Conservation (phyloP, 352 stramenopile genomes). For the Hyaloperonospora arabidopsidis region DNA sequence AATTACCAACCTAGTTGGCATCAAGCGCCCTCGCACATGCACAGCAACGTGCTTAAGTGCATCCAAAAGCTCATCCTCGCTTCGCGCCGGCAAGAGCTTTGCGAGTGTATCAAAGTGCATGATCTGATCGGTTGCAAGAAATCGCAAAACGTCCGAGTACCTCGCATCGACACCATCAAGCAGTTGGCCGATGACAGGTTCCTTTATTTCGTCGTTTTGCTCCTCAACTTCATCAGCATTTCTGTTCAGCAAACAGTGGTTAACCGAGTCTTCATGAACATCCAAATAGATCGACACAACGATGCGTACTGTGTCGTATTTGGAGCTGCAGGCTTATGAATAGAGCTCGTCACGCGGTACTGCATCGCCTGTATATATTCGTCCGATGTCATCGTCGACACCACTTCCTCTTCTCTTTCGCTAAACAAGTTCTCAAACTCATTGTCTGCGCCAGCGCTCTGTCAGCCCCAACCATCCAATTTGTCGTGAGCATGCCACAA, state of each 20-base stretch:
- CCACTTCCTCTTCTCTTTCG: slow-evolving; percentile 68
- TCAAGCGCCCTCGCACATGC: slow-evolving; percentile 34
- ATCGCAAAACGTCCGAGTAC: slow-evolving; percentile 20
- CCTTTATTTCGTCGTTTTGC: slow-evolving; percentile 38
- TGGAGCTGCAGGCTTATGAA: slow-evolving; percentile 18
- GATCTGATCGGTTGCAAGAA: slow-evolving; percentile 28
- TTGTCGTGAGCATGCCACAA: background rate
- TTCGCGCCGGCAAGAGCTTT: slow-evolving; percentile 31
- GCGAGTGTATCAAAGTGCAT: slow-evolving; percentile 45
- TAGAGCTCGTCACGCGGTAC: slow-evolving; percentile 40
- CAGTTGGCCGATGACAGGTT: slow-evolving; percentile 20
- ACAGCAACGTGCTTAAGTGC: slow-evolving; percentile 39
- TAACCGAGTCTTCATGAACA: background rate
- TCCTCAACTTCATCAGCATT: slow-evolving; percentile 29
- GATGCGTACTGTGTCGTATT: slow-evolving; percentile 21
- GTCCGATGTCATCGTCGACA: slow-evolving; percentile 52
- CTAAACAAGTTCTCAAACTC: slow-evolving; percentile 83
- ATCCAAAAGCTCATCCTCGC: slow-evolving; percentile 33
- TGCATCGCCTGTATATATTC: slow-evolving; percentile 73
- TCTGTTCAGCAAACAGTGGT: slow-evolving; percentile 11
- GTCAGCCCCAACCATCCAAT: background rate
- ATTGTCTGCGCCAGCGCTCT: slow-evolving; percentile 39
- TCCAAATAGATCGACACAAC: background rate
- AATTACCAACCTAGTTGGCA: slow-evolving; percentile 34
- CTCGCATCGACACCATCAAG: slow-evolving; percentile 27